Evolutionary conservation across 441 rosid genomes (phyloP).

Genomic region (Erysimum pusillum): DNA sequence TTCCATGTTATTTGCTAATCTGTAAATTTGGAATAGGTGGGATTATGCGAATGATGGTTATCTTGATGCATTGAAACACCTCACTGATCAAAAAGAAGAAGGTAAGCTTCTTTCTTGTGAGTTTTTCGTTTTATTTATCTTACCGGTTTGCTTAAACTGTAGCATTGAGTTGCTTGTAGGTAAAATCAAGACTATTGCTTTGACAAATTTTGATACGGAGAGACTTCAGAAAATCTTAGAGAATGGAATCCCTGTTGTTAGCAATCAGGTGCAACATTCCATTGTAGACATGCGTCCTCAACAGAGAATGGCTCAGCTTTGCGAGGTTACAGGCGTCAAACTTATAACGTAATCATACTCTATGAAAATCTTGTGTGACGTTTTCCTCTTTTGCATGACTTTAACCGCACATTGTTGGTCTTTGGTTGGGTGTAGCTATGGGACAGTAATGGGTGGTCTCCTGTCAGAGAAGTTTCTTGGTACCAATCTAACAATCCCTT

Average conservation of each 20-base stretch:
- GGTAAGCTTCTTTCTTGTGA: conserved; percentile 22
- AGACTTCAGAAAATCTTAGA: conserved; percentile 82
- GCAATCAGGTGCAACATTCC: conserved; percentile 94
- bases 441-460: conserved; percentile 95
- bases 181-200: conserved; percentile 74
- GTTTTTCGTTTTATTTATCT: conserved; percentile 3
- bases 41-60: conserved; percentile 92
- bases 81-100: conserved; percentile 81
- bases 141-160: conserved; percentile 29
- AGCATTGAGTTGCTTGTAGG: conserved; percentile 37
- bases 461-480: conserved; percentile 92
- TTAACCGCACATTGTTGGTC: conserved; percentile 28
- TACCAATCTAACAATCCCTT: conserved; percentile 83
- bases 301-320: conserved; percentile 93
- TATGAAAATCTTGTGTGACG: conserved; percentile 11
- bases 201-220: conserved; percentile 91
- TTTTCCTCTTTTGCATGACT: not conserved
- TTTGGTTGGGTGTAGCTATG: conserved; percentile 72
- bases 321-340: conserved; percentile 90
- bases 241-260: conserved; percentile 87
- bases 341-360: conserved; percentile 77
- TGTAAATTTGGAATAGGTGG: conserved; percentile 66
- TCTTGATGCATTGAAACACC: conserved; percentile 90
- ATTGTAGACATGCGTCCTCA: conserved; percentile 95
- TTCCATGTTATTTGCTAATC: conserved; percentile 13